Conservation (phyloP, 2,329 filamentous ascomycete genomes). For the Salinomyces thailandicus region DNA sequence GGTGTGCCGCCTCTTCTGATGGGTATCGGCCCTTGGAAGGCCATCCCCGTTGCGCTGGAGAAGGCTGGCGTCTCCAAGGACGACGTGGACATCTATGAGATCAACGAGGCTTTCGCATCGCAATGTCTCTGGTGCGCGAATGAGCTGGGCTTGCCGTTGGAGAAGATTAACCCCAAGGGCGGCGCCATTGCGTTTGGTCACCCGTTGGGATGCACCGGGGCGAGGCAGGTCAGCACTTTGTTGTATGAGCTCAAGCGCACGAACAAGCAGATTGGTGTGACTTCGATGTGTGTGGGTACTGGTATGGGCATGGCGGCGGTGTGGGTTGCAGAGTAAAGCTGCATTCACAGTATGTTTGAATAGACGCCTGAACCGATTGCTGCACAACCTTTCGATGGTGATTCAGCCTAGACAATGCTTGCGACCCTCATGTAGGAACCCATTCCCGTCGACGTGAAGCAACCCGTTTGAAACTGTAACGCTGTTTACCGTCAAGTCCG, state of each 20-base stretch:
- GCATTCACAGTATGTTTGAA: neutral
- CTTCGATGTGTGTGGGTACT: slow-evolving; percentile 92
- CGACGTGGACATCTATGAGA: slow-evolving; percentile 95
- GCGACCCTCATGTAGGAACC: too few species aligned
- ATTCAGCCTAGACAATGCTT: too few species aligned
- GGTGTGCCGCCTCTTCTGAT: slow-evolving; percentile 89
- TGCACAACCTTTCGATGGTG: too few species aligned
- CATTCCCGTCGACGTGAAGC: too few species aligned
- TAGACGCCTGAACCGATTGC: too few species aligned
- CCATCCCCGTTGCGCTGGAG: slow-evolving; percentile 82
- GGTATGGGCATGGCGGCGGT: slow-evolving; percentile 97
- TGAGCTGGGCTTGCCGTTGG: slow-evolving; percentile 67
- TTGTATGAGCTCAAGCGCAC: slow-evolving; percentile 81
- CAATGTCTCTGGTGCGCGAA: slow-evolving; percentile 92
- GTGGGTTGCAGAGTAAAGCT: slow-evolving; percentile 72
- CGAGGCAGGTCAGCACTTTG: slow-evolving; percentile 84
- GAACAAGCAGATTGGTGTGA: slow-evolving; percentile 76
- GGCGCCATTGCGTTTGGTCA: slow-evolving; percentile 43
- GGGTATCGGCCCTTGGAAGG: slow-evolving; percentile 91
- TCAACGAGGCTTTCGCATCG: slow-evolving; percentile 96
- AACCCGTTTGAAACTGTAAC: too few species aligned
- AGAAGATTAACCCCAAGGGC: slow-evolving; percentile 86
- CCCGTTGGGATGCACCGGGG: slow-evolving; percentile 87
- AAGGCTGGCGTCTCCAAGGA: slow-evolving; percentile 78
- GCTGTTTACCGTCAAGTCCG: too few species aligned